phyloP scores from a whole-genome alignment of 768 basidiomycete species.

The Pluteus cervinus region DNA sequence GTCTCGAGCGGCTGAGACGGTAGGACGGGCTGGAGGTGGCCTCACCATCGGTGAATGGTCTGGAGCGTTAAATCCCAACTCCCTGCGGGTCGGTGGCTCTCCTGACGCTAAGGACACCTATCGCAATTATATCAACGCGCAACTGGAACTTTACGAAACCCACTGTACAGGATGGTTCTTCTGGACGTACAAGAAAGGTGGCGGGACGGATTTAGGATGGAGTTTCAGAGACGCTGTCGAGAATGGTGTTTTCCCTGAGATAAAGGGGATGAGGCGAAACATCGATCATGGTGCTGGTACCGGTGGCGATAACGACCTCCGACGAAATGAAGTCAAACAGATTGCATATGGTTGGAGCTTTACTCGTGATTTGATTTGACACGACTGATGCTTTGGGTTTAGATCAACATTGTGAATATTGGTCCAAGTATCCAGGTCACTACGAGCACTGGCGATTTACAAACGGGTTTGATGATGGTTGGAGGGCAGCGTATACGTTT shows the following conservation, averaged over 20 bases:
- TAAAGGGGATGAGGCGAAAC: conserved; percentile 36
- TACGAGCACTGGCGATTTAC: conserved; percentile 67
- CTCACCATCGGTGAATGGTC: conserved; percentile 79
- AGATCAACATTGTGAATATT: conserved; percentile 35
- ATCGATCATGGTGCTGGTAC: conserved; percentile 6
- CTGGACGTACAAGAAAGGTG: conserved; percentile 78
- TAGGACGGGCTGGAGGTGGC: conserved; percentile 28
- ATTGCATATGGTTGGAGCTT: too few relatives aligned
- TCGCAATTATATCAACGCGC: conserved; percentile 48
- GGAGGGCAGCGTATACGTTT: conserved; percentile 66
- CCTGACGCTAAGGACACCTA: conserved; percentile 31
- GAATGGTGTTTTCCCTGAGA: conserved; percentile 54
- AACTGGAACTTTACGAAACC: conserved; percentile 59
- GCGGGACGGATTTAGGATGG: conserved; percentile 68
- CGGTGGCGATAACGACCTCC: too few relatives aligned
- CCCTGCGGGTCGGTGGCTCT: too few relatives aligned
- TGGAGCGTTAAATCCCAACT: conserved; percentile 64
- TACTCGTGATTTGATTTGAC: too few relatives aligned
- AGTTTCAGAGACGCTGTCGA: conserved; percentile 58
- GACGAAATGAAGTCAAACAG: too few relatives aligned
- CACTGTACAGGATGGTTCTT: conserved; percentile 74
- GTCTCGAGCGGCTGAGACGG: conserved; percentile 21
- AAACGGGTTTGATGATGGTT: conserved; percentile 61
- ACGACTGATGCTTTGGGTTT: conserved; percentile 4
- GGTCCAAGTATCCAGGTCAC: conserved; percentile 43